These are phyloP conservation scores for Psilocybe tampanensis DNA, from an alignment of 768 basidiomycete species.

Conservation along the genomic window DNA sequence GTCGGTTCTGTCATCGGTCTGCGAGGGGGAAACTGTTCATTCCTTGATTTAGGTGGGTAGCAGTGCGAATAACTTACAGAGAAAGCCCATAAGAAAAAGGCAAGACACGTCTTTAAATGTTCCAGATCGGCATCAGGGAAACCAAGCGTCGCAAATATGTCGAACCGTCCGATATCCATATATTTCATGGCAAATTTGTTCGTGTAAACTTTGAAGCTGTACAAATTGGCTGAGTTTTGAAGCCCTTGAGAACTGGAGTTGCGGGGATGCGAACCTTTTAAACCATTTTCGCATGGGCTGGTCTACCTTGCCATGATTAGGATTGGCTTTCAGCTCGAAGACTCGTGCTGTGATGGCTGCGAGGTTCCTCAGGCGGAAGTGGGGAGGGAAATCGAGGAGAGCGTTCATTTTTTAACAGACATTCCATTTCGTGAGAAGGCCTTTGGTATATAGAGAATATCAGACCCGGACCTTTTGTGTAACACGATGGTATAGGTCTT, in stretches of 20 bases:
- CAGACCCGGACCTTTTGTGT: too few species aligned
- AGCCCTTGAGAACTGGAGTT: too few species aligned
- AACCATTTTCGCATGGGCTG: constrained; percentile 10
- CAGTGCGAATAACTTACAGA: constrained; percentile 14
- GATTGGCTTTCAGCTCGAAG: constrained; percentile 7
- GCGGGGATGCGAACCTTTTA: too few species aligned
- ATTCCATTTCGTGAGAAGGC: too few species aligned
- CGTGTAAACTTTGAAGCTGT: constrained; percentile 19
- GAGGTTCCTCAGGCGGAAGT: constrained; percentile 10
- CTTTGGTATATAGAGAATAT: too few species aligned
- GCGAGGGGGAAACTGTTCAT: background rate
- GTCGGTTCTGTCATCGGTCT: constrained; percentile 30
- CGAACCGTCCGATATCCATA: constrained; percentile 18
- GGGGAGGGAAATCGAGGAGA: background rate
- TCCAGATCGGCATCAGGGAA: constrained; percentile 22
- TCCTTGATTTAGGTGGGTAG: background rate
- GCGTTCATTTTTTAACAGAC: background rate
- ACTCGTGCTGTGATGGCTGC: constrained; percentile 3
- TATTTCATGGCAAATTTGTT: constrained; percentile 9
- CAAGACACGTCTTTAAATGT: constrained; percentile 25
- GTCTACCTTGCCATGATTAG: background rate
- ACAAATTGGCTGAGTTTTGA: too few species aligned
- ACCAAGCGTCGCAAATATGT: constrained; percentile 19
- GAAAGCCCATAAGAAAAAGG: constrained; percentile 29
- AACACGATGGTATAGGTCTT: too few species aligned